Evolutionary conservation across 352 stramenopile genomes (phyloP), one percentile per base, ranked within the genome.

Genomic region (Saprolegnia diclina): DNA sequence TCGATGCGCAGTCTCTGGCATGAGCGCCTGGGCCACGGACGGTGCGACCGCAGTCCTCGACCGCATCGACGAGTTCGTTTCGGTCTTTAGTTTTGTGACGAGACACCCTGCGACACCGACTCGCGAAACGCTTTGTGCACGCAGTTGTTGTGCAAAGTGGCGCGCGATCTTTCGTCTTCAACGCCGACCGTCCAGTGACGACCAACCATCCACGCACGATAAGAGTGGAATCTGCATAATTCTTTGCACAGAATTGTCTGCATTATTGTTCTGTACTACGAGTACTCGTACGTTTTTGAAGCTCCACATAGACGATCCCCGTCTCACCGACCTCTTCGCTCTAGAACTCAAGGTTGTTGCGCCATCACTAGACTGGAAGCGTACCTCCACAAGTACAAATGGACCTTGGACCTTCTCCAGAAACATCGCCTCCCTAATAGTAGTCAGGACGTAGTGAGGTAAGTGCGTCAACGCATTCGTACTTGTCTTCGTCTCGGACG

Each of bases 401-500:
- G 62, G 63, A 16, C 21, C 9, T 56, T 69, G 63, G 5, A 69
- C 19, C 13, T 38, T 14, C 32, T 52, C 63, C 9, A 69, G 18
- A 52, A 69, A 69, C 1, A 1, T 24, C 9, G 18, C 38, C 4
- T 69, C 63, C 22, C 63, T 69, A 61, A 21, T 24, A 24, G 14
- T 38, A 6, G 14, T 56, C 14, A 56, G 24, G 44, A 37, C 24
- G 55, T 24, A 3, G 19, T 19, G 13, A 22, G 46, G 16, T 66
- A 26, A 19, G 18, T n/a, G n/a, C n/a, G n/a, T n/a, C n/a, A n/a
- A n/a, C n/a, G n/a, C n/a, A n/a, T n/a, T n/a, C n/a, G 5, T 18
- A 69, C 63, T 48, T 59, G n/a, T 69, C 63, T 62, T 69, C 63
- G 53, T 69, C 18, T 7, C 63, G 44, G 26, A 69, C 22, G 19